Conservation (phyloP, 78 protist genomes). For the Dictyostelium intermedium region DNA sequence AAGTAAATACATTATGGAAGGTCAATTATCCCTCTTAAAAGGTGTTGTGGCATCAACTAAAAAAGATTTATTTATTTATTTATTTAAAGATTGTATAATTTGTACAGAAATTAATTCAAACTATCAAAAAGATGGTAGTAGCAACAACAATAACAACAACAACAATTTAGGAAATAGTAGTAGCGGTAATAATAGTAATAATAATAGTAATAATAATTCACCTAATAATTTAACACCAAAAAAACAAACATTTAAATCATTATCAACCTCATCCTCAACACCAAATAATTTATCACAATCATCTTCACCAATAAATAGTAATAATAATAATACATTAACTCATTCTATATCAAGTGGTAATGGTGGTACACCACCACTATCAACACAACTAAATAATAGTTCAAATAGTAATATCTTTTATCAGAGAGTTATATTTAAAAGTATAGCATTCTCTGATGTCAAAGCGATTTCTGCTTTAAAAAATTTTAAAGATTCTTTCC, state of each 20-base stretch:
- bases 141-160: not conserved
- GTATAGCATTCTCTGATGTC: slow-evolving; percentile 46
- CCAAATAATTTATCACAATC: not conserved
- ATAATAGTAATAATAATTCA: not conserved
- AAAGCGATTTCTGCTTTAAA: slow-evolving; percentile 46
- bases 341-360: not conserved
- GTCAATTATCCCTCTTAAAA: slow-evolving; percentile 29
- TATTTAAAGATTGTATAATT: slow-evolving; percentile 60
- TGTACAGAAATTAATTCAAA: slow-evolving; percentile 38
- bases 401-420: not conserved
- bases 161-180: not conserved
- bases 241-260: slow-evolving; percentile 4
- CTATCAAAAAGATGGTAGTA: not conserved
- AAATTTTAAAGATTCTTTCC: slow-evolving; percentile 69
- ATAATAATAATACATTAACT: not conserved
- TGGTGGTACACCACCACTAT: not conserved
- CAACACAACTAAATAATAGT: not conserved
- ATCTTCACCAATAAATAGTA: not conserved
- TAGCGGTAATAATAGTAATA: not conserved
- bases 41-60: slow-evolving; percentile 78
- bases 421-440: slow-evolving; percentile 33
- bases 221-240: not conserved
- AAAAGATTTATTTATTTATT: slow-evolving; percentile 60
- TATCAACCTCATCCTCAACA: slow-evolving; percentile 11
- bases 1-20: slow-evolving; percentile 51